phyloP scores from a whole-genome alignment of 177 flowering plant species.

The Telopea speciosissima region DNA sequence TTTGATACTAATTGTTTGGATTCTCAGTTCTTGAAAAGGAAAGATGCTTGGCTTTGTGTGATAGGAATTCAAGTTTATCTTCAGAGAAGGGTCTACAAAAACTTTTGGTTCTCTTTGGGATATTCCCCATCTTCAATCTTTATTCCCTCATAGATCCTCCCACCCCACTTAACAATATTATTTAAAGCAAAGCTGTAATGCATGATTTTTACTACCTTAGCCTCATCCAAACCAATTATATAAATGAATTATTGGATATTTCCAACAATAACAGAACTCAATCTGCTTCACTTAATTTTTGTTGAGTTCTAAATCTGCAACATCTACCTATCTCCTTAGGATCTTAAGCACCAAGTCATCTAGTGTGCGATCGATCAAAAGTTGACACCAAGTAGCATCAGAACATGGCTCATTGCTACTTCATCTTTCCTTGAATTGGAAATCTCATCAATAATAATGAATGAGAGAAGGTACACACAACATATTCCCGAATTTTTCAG shows the following conservation, averaged over 20 bases:
- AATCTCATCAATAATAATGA: neutral
- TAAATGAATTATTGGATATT: conserved; percentile 11
- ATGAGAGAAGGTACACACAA: neutral
- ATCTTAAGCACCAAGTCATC: neutral
- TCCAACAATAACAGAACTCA: conserved; percentile 1
- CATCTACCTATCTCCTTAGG: neutral
- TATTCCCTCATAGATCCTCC: neutral
- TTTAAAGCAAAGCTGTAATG: neutral
- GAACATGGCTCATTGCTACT: neutral
- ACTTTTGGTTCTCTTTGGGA: conserved; percentile 9
- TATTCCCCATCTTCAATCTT: neutral
- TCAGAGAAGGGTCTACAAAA: conserved; percentile 12
- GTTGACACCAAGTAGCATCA: neutral
- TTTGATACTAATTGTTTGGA: conserved; percentile 15
- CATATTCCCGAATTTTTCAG: neutral
- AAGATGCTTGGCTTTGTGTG: conserved; percentile 23
- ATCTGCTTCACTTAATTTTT: conserved; percentile 1
- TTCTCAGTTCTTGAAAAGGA: conserved; percentile 19
- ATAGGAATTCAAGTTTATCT: conserved; percentile 24
- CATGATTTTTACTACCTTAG: conserved; percentile 10
- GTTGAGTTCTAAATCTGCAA: neutral
- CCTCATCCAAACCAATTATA: conserved; percentile 14
- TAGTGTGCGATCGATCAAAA: neutral
- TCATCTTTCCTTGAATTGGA: neutral
- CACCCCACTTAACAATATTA: neutral